These are phyloP conservation scores for Pilaira anomala DNA, from an alignment of 192 early-diverging fungal genomes.

Conservation along the genomic window DNA sequence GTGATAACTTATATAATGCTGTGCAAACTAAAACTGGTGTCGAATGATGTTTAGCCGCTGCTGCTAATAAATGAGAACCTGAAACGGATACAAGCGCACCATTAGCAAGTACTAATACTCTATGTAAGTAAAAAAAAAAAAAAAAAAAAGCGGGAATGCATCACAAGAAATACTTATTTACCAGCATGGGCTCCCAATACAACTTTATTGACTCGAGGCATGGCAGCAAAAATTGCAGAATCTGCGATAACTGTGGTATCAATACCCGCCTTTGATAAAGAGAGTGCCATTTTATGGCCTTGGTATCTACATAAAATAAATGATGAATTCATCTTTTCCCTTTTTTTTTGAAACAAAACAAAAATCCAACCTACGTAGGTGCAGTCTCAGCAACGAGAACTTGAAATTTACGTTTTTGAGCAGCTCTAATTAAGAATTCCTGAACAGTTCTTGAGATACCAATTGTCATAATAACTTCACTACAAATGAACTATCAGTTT, in stretches of 20 bases:
- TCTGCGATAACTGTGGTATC: conserved; percentile 92
- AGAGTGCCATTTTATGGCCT: conserved; percentile 82
- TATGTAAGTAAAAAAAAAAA: too few species aligned
- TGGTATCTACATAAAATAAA: conserved; percentile 50
- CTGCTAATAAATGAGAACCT: conserved; percentile 80
- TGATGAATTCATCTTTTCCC: background rate
- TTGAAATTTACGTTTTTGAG: conserved; percentile 84
- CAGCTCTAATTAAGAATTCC: conserved; percentile 81
- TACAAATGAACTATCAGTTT: conserved; percentile 26
- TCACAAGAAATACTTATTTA: background rate
- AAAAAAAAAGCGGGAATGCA: too few species aligned
- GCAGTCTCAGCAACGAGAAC: conserved; percentile 95
- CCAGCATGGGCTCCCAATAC: conserved; percentile 87
- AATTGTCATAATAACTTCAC: conserved; percentile 94
- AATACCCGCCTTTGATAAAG: conserved; percentile 74
- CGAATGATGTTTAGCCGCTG: conserved; percentile 89
- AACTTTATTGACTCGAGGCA: conserved; percentile 98
- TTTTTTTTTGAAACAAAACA: background rate
- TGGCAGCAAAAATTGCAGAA: conserved; percentile 92
- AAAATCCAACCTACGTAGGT: conserved; percentile 62
- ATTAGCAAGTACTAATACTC: conserved; percentile 70
- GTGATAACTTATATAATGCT: conserved; percentile 87
- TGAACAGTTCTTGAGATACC: conserved; percentile 84
- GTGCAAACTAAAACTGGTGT: conserved; percentile 92
- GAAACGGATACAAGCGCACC: conserved; percentile 84